Base-by-base conservation (phyloP, 345 rosid genomes). In the Physaria fendleri region DNA sequence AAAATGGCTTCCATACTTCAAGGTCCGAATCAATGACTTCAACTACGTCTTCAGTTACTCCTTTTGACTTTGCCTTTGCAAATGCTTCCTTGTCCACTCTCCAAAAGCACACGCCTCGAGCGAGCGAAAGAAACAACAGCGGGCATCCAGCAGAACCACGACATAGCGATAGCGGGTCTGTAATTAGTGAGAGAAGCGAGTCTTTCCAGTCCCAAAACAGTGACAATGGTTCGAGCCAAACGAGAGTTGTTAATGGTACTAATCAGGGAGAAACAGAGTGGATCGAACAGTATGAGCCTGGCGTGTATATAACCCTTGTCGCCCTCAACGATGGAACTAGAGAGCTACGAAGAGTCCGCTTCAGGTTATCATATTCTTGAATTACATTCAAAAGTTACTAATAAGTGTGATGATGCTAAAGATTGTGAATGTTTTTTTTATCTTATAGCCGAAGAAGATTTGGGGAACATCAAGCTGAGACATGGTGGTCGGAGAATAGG, bases 251-350 rank as follows among this genome's bases (percentile, higher is more conserved):
- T 18, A 72, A 56, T 55, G 74, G 69, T 46, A 75, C 50, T 45
- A 69, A 62, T 74, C 85, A 81, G 48, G 82, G 79, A 8, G 97
- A 87, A 81, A 90, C 97, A 6, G 99, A 90, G 71, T 83, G 99
- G 99, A 93, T 27, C 30, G 27, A 24, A 6, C 27, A 24, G 6
- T 24, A 24, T 24, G 7, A 42, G 24, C 14, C 8, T 13, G 27
- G 47, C 24, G 6, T 42, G 13, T 42, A 42, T 20, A 2, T 42
- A 8, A 18, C 47, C 47, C 25, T 42, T 42, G 20, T 20, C 7
- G 6, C 4, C 24, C 22, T 41, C 6, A 5, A 41, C 9, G n/a
- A n/a, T n/a, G n/a, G n/a, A n/a, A n/a, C n/a, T n/a, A n/a, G n/a
- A n/a, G n/a, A n/a, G n/a, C n/a, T n/a, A n/a, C n/a, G 46, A 41